These are phyloP conservation scores for Atkinsonella hypoxylon DNA, from an alignment of 2,329 filamentous ascomycete species.

Conservation along the genomic window DNA sequence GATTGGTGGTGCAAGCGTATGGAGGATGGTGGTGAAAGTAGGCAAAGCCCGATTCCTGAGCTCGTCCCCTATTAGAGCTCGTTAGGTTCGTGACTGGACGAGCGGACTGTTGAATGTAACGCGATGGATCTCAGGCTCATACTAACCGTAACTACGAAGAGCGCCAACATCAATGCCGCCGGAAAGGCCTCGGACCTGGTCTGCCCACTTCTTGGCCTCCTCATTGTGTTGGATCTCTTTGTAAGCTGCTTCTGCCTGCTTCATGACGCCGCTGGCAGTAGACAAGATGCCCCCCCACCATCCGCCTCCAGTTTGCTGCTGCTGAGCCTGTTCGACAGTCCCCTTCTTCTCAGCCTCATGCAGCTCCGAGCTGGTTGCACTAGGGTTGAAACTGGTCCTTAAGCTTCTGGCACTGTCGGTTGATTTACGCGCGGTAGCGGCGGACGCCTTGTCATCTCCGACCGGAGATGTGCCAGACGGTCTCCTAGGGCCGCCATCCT, in stretches of 20 bases:
- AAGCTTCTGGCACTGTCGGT: constrained; percentile 63
- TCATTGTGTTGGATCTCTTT: constrained; percentile 95
- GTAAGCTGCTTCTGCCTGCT: constrained; percentile 84
- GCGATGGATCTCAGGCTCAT: background rate
- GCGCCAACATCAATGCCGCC: constrained; percentile 56
- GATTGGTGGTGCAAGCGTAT: constrained; percentile 92
- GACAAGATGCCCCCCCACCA: constrained; percentile 86
- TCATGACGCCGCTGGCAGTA: constrained; percentile 74
- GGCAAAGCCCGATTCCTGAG: constrained; percentile 77
- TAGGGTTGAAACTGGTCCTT: constrained; percentile 60
- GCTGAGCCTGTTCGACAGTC: constrained; percentile 30
- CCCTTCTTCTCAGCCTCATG: constrained; percentile 45
- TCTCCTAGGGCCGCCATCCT: constrained; percentile 34
- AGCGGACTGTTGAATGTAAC: background rate
- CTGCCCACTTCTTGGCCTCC: constrained; percentile 91
- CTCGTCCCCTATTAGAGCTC: constrained; percentile 56
- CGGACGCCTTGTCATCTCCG: constrained; percentile 50
- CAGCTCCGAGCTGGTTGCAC: constrained; percentile 49
- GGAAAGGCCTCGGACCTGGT: constrained; percentile 64
- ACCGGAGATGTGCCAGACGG: constrained; percentile 38
- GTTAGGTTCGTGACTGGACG: background rate
- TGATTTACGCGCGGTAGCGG: constrained; percentile 48
- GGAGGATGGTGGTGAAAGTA: constrained; percentile 87
- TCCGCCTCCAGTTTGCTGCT: constrained; percentile 45
- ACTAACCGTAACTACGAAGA: constrained; percentile 39